Evolutionary conservation across 139 green algal species (phyloP), one percentile per base, ranked within the genome.

Genomic region (Chlamydomonas urium): DNA sequence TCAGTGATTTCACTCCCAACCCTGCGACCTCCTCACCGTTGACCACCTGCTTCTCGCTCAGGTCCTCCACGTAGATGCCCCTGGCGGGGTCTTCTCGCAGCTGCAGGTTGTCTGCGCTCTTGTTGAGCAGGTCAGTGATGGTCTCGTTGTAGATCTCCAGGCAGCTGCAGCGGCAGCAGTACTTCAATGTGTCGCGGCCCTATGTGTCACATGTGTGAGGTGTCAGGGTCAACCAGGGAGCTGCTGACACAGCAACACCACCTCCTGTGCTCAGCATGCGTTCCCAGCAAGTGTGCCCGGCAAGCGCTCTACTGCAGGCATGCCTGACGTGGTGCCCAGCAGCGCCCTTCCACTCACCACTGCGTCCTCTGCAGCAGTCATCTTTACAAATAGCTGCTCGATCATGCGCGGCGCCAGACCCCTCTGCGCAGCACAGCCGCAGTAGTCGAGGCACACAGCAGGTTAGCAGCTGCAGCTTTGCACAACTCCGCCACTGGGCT

Each of bases 111-210:
- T 35, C 74, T 33, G 71, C 71, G 21, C 17, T 57, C 24, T 87
- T 81, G 62, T 83, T 79, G 24, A 96, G 69, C 58, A 97, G 81
- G 73, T 98, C 93, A 4, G 80, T 89, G 33, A 97, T 90, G 38
- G 85, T 85, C 77, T 99, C 94, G 26, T 98, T 98, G 86, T 99
- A 99, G 38, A 98, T 97, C 86, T 99, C 91, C 26, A 96, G 66
- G 50, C 89, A 88, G 76, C 70, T 79, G 79, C 79, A 87, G 1
- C 62, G 57, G 73, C 79, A 86, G 53, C 29, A 80, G 74, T 83
- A 86, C 23, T 47, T 33, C 26, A 75, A 2, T 1, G 60, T 42
- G 32, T 67, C 60, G 29, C 60, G 32, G 29, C 60, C 60, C 60
- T 67, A 32, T 29, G 28, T 65, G n/a, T n/a, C n/a, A n/a, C n/a